Base-by-base conservation (phyloP, 2,329 filamentous ascomycete genomes). In the Diaporthe eres region DNA sequence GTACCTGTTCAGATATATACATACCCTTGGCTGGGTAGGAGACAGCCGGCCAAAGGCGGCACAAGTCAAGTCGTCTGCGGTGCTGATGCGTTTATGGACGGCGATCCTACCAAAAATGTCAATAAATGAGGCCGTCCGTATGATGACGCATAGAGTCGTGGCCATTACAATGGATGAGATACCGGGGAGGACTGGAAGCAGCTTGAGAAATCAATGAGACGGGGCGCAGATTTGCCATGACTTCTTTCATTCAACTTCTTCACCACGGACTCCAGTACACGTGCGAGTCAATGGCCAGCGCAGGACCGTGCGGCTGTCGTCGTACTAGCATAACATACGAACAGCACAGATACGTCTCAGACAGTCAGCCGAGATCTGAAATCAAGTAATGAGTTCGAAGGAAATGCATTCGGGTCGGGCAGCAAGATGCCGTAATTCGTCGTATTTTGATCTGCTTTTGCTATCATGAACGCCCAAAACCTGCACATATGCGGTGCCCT, bases 391-490 rank as follows among this genome's bases (percentile, higher is more conserved):
- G 51, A 12, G 6, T 34, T 58, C 5, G 22, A 53, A 34, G 42
- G 34, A 63, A 51, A 25, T 44, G 51, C 34, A 57, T 65, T 73
- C 37, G 75, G 73, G 73, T 77, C 74, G 75, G 75, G 75, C 75
- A 77, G 74, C 73, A 72, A 19, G 47, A 76, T 77, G 76, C 74
- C 76, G 53, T 77, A 68, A 77, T 76, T 77, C 76, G 71, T 77
- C 70, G 74, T 75, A 76, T 77, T 74, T 76, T 72, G 76, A 77
- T 71, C 51, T 76, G 70, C 74, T 76, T 68, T 70, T 76, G 65
- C 71, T 77, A 76, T 75, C 72, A 75, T 74, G 49, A 77, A 76
- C 76, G 76, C 76, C 76, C 75, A 75, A 76, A 74, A 68, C 71
- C 76, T 72, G 75, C 76, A 75, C 63, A 74, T 74, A 71, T 77